phyloP scores from a whole-genome alignment of 768 basidiomycete genomes.

The Termitomyces sp. region DNA sequence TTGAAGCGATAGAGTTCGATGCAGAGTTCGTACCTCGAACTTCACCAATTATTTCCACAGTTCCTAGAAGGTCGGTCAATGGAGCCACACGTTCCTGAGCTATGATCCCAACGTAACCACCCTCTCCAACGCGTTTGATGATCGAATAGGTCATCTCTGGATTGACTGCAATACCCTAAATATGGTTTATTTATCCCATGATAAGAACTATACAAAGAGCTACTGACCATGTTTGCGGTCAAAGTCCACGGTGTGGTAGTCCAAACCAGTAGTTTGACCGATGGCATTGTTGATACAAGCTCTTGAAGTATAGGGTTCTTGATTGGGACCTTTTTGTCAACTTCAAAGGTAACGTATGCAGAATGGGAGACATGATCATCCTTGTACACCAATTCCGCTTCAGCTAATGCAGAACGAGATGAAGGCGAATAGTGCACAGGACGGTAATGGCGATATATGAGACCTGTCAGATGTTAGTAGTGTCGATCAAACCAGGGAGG shows the following conservation, averaged over 20 bases:
- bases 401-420: slow-evolving; percentile 88
- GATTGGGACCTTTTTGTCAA: slow-evolving; percentile 31
- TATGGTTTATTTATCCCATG: slow-evolving; percentile 1
- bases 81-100: slow-evolving; percentile 45
- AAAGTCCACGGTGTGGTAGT: slow-evolving; percentile 98
- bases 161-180: slow-evolving; percentile 85
- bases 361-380: slow-evolving; percentile 87
- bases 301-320: slow-evolving; percentile 22
- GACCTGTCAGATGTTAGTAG: slow-evolving; percentile 36
- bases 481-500: not conserved
- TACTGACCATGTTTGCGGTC: slow-evolving; percentile 85
- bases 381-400: slow-evolving; percentile 88
- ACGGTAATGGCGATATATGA: slow-evolving; percentile 81
- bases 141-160: slow-evolving; percentile 63
- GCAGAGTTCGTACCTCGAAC: slow-evolving; percentile 28
- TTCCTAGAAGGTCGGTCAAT: slow-evolving; percentile 29
- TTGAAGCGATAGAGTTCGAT: not conserved
- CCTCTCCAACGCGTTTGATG: slow-evolving; percentile 23
- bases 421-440: slow-evolving; percentile 96
- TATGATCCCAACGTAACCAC: slow-evolving; percentile 32
- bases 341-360: slow-evolving; percentile 75
- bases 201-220: not conserved
- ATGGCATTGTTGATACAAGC: slow-evolving; percentile 22
- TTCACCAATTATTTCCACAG: slow-evolving; percentile 27
- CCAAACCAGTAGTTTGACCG: slow-evolving; percentile 74